Conservation (phyloP, 2,329 filamentous ascomycete species). For the Alternaria gansuensis region DNA sequence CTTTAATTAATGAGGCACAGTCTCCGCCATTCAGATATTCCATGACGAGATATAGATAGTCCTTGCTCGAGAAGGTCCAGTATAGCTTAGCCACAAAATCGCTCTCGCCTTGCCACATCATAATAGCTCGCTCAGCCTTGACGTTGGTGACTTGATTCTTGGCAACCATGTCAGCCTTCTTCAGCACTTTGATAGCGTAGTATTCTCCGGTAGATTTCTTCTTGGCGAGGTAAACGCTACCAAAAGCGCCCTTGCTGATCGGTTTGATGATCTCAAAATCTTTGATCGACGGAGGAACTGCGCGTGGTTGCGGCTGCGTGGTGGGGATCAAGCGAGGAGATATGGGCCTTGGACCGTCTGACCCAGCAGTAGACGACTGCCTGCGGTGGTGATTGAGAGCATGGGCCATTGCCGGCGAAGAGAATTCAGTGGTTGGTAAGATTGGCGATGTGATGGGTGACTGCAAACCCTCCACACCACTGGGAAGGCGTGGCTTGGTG, state of each 20-base stretch:
- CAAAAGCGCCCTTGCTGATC: slow-evolving; percentile 98
- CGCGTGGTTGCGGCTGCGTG: slow-evolving; percentile 82
- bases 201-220: slow-evolving; percentile 99
- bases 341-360: slow-evolving; percentile 70
- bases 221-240: slow-evolving; percentile 96
- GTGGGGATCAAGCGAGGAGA: slow-evolving; percentile 84
- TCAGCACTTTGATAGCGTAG: slow-evolving; percentile 97
- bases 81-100: slow-evolving; percentile 99
- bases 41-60: slow-evolving; percentile 98
- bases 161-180: slow-evolving; percentile 99
- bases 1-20: slow-evolving; percentile 94
- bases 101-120: slow-evolving; percentile 99
- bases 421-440: slow-evolving; percentile 81
- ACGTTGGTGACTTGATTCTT: slow-evolving; percentile 99
- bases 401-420: slow-evolving; percentile 70
- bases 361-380: slow-evolving; percentile 89
- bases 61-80: slow-evolving; percentile 99
- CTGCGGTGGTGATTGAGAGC: slow-evolving; percentile 77
- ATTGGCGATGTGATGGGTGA: slow-evolving; percentile 93
- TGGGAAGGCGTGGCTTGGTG: slow-evolving; percentile 76
- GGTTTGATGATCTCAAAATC: slow-evolving; percentile 99
- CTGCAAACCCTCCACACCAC: slow-evolving; percentile 69
- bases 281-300: slow-evolving; percentile 94
- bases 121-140: slow-evolving; percentile 97
- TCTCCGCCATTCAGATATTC: slow-evolving; percentile 98